Base-by-base conservation (phyloP, 179 eudicot species). In the Carnegiea gigantea region DNA sequence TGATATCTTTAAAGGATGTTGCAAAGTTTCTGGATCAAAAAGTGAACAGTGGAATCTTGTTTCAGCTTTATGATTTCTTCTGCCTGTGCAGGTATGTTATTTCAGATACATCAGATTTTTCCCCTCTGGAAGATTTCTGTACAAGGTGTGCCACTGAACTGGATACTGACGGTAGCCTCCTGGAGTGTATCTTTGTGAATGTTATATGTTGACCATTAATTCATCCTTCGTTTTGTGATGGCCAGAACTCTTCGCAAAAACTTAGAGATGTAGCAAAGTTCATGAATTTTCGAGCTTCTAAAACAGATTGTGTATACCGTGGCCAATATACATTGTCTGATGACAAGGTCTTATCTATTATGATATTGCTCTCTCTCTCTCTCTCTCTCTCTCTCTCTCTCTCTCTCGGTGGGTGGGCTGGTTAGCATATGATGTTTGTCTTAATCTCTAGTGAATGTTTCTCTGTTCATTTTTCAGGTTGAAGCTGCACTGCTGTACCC, bases 401-500 rank as follows among this genome's bases (percentile, higher is more conserved):
- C 57, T 73, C 51, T 73, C 9, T 14, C 36, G 7, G 62, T 18
- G 62, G 21, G 53, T 0, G 15, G 11, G 53, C 9, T 9, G 53
- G 53, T 48, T n/a, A 30, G 53, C 30, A 28, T 38, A 9, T 79
- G 49, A 12, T 51, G 44, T 72, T 67, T 74, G 57, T 70, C 36
- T 5, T 64, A 14, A 36, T 6, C 51, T 15, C 57, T 72, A 18
- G n/a, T 36, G 73, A 60, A 18, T 51, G 18, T 49, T 49, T 54
- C 15, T 60, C 24, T 73, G 23, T 75, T 71, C 43, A 57, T 80
- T 86, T 82, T 20, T 75, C 89, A 95, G 99, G 95, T 95, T 82
- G 98, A 95, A 87, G 95, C 98, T 85, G 99, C 99, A 49, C 85
- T 94, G 79, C 53, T 95, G 86, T 95, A 95, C 80, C 98, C 99